Evolutionary conservation across 2,329 filamentous ascomycete species (phyloP), one percentile per base, ranked within the genome.

Genomic region (Fusarium papillatum): DNA sequence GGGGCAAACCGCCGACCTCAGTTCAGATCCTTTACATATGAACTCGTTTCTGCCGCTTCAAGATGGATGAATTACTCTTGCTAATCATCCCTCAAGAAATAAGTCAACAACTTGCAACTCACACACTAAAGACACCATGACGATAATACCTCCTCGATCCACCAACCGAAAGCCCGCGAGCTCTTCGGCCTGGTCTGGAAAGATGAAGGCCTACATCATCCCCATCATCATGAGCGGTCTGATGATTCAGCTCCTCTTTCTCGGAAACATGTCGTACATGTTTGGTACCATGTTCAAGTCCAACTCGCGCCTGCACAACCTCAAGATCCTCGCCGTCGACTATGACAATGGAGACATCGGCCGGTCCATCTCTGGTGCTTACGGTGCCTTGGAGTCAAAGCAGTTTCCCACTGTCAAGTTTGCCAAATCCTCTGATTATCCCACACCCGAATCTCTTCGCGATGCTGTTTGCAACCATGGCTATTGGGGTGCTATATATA

Each of bases 401-500:
- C 57, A 29, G 11, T 84, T 82, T 70, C 82, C 81, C 2, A 81
- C 80, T 3, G 55, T 85, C 39, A 70, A 80, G 22, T 79, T 81
- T 46, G 67, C 63, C 13, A 57, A 73, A 3, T 36, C 69, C 2
- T 64, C 64, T 0, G 38, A 81, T 5, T 84, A 79, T 57, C 68
- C 80, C 0, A 75, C 70, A 0, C 61, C 77, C 0, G 74, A 62
- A 0, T 68, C 78, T 16, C 55, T 84, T 8, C 72, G 73, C 39
- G 64, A 82, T 31, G 80, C 80, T 5, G 82, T 85, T 24, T 85
- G 84, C 70, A 75, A 79, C 14, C 72, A 72, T 2, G 71, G 78
- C 31, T 83, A 83, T 67, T 86, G 84, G 84, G 84, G 71, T 9
- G 83, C 81, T 5, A 67, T 85, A 17, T 82, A 83, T 36, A 75